phyloP scores from a whole-genome alignment of 345 rosid species.

The Aethionema arabicum region DNA sequence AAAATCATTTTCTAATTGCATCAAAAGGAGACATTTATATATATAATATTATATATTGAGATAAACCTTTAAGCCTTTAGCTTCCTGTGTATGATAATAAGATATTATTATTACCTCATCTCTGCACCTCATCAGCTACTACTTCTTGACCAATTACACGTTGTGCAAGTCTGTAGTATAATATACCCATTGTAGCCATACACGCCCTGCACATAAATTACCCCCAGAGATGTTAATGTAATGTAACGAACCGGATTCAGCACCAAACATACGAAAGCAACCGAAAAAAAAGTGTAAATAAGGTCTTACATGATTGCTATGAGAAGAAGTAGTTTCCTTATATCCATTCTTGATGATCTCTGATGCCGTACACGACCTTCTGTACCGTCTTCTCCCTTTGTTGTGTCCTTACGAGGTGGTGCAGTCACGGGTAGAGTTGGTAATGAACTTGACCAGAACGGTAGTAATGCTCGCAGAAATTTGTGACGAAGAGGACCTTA shows the following conservation, averaged over 20 bases:
- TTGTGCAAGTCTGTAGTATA: conserved; percentile 92
- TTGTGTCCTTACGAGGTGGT: conserved; percentile 75
- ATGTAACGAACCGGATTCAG: not conserved
- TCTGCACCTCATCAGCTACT: conserved; percentile 55
- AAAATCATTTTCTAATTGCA: too few species aligned
- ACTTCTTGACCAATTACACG: conserved; percentile 59
- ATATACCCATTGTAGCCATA: conserved; percentile 95
- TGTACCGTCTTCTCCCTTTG: conserved; percentile 58
- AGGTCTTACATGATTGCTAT: conserved; percentile 85
- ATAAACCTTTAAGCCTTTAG: conserved; percentile 12
- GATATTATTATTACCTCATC: conserved; percentile 36
- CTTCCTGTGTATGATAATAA: not conserved
- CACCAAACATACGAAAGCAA: not conserved
- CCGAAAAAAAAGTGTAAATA: not conserved
- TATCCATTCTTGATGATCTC: conserved; percentile 79
- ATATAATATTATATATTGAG: conserved; percentile 21
- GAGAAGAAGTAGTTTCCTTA: conserved; percentile 76
- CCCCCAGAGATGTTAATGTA: not conserved
- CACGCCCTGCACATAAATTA: conserved; percentile 75
- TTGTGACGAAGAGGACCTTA: conserved; percentile 85
- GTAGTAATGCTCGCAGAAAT: conserved; percentile 88
- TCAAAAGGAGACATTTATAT: not conserved
- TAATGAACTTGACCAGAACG: conserved; percentile 97
- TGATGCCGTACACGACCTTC: conserved; percentile 72
- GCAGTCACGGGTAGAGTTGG: conserved; percentile 97